Evolutionary conservation across 805 yeast genomes (phyloP).

Genomic region (Zygosaccharomyces kombuchaensis): DNA sequence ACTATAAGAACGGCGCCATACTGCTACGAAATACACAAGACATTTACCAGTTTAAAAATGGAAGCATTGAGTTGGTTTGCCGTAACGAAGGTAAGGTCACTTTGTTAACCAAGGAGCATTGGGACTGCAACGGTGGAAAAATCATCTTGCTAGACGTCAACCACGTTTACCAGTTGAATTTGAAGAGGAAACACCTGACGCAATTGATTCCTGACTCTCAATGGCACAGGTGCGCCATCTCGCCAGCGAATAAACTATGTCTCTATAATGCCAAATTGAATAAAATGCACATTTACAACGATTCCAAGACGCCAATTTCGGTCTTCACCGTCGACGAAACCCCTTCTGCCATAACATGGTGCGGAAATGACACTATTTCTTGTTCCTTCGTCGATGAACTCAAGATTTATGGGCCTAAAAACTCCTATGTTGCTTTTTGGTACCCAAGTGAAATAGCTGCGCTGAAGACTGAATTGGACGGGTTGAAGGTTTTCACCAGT

Average conservation of each 20-base stretch:
- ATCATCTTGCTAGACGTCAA: slow-evolving; percentile 26
- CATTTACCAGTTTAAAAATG: slow-evolving; percentile 15
- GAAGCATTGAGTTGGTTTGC: slow-evolving; percentile 13
- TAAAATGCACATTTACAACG: slow-evolving; percentile 46
- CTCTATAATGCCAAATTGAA: slow-evolving; percentile 40
- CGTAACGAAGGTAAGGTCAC: slow-evolving; percentile 21
- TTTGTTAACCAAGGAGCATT: slow-evolving; percentile 29
- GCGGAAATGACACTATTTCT: slow-evolving; percentile 78
- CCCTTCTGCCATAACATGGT: slow-evolving; percentile 64
- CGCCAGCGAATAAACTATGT: slow-evolving; percentile 43
- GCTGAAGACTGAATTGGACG: slow-evolving; percentile 58
- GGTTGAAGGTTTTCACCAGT: slow-evolving; percentile 60
- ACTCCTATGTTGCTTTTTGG: slow-evolving; percentile 42
- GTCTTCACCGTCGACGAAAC: slow-evolving; percentile 26
- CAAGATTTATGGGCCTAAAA: slow-evolving; percentile 67
- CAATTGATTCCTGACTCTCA: slow-evolving; percentile 14
- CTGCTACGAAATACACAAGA: slow-evolving; percentile 23
- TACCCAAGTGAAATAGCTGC: slow-evolving; percentile 43
- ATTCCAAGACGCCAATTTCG: slow-evolving; percentile 25
- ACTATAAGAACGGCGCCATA: slow-evolving; percentile 22
- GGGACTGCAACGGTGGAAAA: slow-evolving; percentile 23
- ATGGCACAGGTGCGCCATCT: slow-evolving; percentile 29
- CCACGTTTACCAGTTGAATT: slow-evolving; percentile 17
- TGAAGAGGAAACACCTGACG: slow-evolving; percentile 6
- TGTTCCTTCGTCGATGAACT: slow-evolving; percentile 57